phyloP scores from a whole-genome alignment of 106 monocot species.

The Dactylorhiza incarnata region DNA sequence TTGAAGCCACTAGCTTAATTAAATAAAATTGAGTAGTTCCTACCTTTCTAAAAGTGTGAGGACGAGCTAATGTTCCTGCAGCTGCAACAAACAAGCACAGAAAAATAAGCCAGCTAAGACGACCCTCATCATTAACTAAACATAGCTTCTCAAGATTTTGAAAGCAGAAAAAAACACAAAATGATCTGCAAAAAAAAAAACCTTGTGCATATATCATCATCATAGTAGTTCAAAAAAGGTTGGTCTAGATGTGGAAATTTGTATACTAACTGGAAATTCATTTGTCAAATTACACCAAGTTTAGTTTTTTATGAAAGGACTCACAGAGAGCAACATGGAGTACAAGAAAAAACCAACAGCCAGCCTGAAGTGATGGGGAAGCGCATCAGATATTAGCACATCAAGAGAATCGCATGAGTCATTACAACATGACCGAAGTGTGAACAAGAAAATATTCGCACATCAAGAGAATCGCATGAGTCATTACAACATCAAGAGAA shows the following conservation, averaged over 20 bases:
- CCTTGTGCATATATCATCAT: too few species aligned
- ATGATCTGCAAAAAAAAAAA: too few species aligned
- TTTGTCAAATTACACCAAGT: background rate
- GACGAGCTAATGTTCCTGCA: conserved; percentile 32
- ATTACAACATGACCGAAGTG: conserved; percentile 92
- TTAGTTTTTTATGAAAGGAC: conserved; percentile 10
- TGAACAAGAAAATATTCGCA: conserved; percentile 79
- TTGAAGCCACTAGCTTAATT: background rate
- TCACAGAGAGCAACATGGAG: conserved; percentile 79
- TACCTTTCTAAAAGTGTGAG: conserved; percentile 31
- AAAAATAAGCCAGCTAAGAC: background rate
- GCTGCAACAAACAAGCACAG: conserved; percentile 9
- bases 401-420: conserved; percentile 79
- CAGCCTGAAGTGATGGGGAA: conserved; percentile 61
- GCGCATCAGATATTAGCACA: conserved; percentile 91
- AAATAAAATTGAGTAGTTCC: background rate
- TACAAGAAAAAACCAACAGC: conserved; percentile 85
- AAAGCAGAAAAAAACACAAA: background rate
- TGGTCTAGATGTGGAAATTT: background rate
- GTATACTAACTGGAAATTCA: too few species aligned
- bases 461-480: too few species aligned
- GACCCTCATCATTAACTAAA: background rate
- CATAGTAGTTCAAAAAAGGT: background rate
- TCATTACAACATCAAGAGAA: too few species aligned
- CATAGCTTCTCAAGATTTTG: background rate